These are phyloP conservation scores for Fusarium heterosporum DNA, from an alignment of 2,329 filamentous ascomycete genomes.

Conservation along the genomic window DNA sequence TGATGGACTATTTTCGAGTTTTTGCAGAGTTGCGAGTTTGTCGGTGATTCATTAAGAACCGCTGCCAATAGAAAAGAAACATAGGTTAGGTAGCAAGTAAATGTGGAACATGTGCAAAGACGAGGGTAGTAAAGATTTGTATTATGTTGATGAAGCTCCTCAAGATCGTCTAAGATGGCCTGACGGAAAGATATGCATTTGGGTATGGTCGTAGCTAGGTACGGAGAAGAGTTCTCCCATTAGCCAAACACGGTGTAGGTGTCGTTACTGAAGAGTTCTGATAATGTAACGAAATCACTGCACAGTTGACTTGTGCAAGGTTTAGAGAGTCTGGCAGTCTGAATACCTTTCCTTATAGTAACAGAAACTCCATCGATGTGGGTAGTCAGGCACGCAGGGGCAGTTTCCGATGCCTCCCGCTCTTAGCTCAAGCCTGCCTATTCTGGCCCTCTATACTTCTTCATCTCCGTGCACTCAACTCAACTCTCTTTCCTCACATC, in stretches of 20 bases:
- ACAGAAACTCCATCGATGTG: slow-evolving; percentile 7
- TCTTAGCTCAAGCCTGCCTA: slow-evolving; percentile 11
- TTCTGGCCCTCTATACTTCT: background rate
- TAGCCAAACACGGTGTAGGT: too few relatives aligned
- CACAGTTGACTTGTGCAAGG: too few relatives aligned
- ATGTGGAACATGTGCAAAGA: too few relatives aligned
- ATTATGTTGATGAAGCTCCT: too few relatives aligned
- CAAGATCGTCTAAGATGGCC: background rate
- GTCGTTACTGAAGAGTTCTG: background rate
- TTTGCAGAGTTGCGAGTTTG: too few relatives aligned
- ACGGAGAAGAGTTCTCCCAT: too few relatives aligned
- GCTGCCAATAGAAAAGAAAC: too few relatives aligned
- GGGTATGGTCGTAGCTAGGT: too few relatives aligned
- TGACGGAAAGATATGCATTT: background rate
- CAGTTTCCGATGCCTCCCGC: slow-evolving; percentile 17
- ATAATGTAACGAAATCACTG: too few relatives aligned
- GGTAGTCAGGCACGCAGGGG: background rate
- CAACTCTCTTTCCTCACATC: background rate
- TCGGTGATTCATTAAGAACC: too few relatives aligned
- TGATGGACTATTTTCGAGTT: too few relatives aligned
- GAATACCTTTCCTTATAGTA: background rate
- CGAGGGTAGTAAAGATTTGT: background rate
- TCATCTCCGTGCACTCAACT: background rate
- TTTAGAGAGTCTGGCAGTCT: background rate
- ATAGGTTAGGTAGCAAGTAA: too few relatives aligned